A percentile compares a stretch with the other conserved stretches of the same genome.
Evolutionary conservation across 495 filamentous ascomycete species (phyloP).

Genomic region (Aspergillus diversus): DNA sequence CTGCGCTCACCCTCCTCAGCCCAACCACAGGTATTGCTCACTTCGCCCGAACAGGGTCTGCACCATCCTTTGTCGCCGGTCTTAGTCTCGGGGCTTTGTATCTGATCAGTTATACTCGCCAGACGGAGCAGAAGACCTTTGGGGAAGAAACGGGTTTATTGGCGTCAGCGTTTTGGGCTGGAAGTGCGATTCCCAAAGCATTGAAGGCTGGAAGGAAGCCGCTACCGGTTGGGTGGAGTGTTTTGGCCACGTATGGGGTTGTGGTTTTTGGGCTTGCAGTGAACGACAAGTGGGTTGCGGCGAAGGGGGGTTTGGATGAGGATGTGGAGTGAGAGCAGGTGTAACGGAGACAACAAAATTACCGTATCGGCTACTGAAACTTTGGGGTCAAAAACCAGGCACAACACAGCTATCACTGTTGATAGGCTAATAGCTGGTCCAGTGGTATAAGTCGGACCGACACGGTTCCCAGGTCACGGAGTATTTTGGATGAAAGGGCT

Average conservation of each 20-base stretch:
- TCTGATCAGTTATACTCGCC: background rate
- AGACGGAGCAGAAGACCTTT: slow-evolving; percentile 1
- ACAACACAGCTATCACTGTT: too few relatives aligned
- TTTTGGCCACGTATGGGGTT: background rate
- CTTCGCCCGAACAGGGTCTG: background rate
- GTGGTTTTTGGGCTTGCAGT: slow-evolving; percentile 1
- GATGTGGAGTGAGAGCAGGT: background rate
- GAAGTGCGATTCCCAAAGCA: background rate
- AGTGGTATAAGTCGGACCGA: too few relatives aligned
- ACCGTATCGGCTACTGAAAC: too few relatives aligned
- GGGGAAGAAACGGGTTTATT: background rate
- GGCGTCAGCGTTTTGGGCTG: background rate
- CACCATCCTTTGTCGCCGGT: background rate
- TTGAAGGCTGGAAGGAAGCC: background rate
- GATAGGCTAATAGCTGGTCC: too few relatives aligned
- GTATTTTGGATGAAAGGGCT: too few relatives aligned
- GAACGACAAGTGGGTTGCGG: slow-evolving; percentile 3
- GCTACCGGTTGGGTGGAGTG: background rate
- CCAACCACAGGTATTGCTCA: background rate
- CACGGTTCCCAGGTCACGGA: too few relatives aligned
- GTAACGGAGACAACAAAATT: too few relatives aligned
- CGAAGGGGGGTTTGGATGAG: background rate
- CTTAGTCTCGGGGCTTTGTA: background rate
- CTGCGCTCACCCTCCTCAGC: background rate
- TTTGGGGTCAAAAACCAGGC: too few relatives aligned